A percentile compares a stretch with the other conserved stretches of the same genome.
These are phyloP conservation scores for Cerrena zonata DNA, from an alignment of 1,284 basidiomycete species.

Conservation along the genomic window DNA sequence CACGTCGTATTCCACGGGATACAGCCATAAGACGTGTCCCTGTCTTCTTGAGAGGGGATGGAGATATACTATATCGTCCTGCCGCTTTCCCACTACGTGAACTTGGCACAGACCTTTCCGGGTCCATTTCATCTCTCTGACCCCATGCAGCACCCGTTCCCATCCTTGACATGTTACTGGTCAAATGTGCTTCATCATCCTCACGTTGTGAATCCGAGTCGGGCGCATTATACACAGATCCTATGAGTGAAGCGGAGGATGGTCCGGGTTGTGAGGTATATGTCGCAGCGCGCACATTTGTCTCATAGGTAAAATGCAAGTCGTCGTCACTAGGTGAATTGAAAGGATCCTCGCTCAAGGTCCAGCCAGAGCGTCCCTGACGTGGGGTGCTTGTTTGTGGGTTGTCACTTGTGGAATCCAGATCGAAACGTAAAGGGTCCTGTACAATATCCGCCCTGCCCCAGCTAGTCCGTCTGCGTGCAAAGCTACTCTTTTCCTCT, in stretches of 20 bases:
- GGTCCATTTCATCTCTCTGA: conserved; percentile 23
- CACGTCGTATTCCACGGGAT: conserved; percentile 57
- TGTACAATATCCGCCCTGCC: conserved; percentile 39
- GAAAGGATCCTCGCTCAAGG: conserved; percentile 39
- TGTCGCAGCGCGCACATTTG: conserved; percentile 21
- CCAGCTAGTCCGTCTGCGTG: conserved; percentile 56
- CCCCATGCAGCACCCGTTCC: conserved; percentile 28
- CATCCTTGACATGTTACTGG: conserved; percentile 41
- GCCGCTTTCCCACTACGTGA: conserved; percentile 39
- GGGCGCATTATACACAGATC: conserved; percentile 30
- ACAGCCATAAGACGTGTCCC: conserved; percentile 53
- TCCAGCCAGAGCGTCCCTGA: conserved; percentile 17
- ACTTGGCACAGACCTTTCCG: conserved; percentile 30
- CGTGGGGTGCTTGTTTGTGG: conserved; percentile 16
- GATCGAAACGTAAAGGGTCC: conserved; percentile 38
- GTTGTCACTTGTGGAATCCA: conserved; percentile 17
- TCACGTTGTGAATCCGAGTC: conserved; percentile 41
- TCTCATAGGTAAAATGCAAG: conserved; percentile 19
- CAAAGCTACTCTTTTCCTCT: conserved; percentile 31
- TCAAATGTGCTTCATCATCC: conserved; percentile 53
- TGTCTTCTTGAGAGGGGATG: conserved; percentile 55
- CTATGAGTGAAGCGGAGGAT: conserved; percentile 49
- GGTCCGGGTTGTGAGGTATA: conserved; percentile 41
- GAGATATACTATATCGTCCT: conserved; percentile 43
- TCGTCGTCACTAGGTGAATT: conserved; percentile 31